Evolutionary conservation across 2,329 filamentous ascomycete genomes (phyloP).

Genomic region (Akanthomyces muscarius): DNA sequence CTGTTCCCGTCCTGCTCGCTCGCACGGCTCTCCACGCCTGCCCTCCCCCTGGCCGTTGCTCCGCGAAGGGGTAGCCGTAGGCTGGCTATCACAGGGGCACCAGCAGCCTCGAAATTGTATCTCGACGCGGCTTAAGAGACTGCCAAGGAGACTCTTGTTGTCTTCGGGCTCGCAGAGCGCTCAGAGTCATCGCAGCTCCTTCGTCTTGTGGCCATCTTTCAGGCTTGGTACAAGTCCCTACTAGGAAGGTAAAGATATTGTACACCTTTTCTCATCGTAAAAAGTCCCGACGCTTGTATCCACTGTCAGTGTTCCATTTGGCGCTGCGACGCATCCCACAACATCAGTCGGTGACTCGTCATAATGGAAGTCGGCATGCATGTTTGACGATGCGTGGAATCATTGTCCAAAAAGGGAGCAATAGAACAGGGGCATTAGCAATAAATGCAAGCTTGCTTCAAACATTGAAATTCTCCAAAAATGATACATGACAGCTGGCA

Average conservation of each 20-base stretch:
- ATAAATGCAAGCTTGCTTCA: not conserved
- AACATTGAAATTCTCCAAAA: not conserved
- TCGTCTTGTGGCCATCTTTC: not conserved
- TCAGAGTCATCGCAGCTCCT: not conserved
- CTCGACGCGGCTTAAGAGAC: not conserved
- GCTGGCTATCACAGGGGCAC: not conserved
- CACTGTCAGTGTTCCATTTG: slow-evolving; percentile 7
- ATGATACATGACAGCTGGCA: not conserved
- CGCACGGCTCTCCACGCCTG: not conserved
- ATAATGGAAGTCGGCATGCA: not conserved
- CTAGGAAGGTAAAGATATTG: not conserved
- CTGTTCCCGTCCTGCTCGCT: not conserved
- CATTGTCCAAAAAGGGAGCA: not conserved
- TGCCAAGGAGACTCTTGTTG: not conserved
- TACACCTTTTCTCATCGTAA: not conserved
- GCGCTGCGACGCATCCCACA: not conserved
- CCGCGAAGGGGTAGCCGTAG: not conserved
- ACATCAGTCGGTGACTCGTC: not conserved
- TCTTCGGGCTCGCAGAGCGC: no score
- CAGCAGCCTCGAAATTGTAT: not conserved
- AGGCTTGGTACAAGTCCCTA: not conserved
- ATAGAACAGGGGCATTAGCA: not conserved
- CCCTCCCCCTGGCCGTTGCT: not conserved
- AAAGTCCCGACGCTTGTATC: slow-evolving; percentile 1
- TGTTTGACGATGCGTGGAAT: not conserved